Percentiles rank a stretch among this genome's conserved stretches.
Evolutionary conservation across 2,329 filamentous ascomycete species (phyloP).

Genomic region (Colletotrichum abscissum): DNA sequence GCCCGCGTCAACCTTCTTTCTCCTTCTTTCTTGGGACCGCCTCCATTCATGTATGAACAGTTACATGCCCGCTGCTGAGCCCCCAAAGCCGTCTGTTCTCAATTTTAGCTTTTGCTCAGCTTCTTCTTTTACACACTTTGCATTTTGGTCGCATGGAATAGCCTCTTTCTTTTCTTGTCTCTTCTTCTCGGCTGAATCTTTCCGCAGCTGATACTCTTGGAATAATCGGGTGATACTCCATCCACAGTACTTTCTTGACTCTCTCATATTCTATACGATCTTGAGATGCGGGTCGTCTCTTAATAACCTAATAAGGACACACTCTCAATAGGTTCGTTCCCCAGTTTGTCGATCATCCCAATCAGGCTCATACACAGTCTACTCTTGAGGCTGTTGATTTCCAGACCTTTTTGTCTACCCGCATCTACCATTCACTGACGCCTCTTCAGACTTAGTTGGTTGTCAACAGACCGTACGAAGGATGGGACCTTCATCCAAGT

Average conservation of each 20-base stretch:
- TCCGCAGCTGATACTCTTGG: conserved; percentile 9
- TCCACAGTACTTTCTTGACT: conserved; percentile 6
- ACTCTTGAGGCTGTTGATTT: neutral
- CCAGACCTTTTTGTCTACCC: neutral
- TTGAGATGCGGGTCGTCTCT: conserved; percentile 31
- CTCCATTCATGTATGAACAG: conserved; percentile 31
- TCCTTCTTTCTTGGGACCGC: conserved; percentile 9
- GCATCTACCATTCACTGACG: conserved; percentile 2
- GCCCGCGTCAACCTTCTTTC: conserved; percentile 7
- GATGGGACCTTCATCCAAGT: conserved; percentile 37
- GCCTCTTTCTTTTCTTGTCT: conserved; percentile 26
- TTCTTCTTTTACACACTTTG: conserved; percentile 23
- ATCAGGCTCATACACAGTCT: neutral
- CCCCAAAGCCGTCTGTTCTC: conserved; percentile 9
- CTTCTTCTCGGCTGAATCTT: conserved; percentile 18
- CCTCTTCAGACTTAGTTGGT: conserved; percentile 5
- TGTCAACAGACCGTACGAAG: conserved; percentile 33
- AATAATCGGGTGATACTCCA: conserved; percentile 7
- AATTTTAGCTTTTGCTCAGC: conserved; percentile 25
- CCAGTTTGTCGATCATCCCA: neutral
- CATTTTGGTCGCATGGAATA: conserved; percentile 21
- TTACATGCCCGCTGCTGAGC: conserved; percentile 29
- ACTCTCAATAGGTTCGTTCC: conserved; percentile 17
- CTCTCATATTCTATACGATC: neutral
- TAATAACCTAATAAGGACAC: conserved; percentile 33